phyloP scores from a whole-genome alignment of 2,329 filamentous ascomycete species.

The Cytospora schulzeri region DNA sequence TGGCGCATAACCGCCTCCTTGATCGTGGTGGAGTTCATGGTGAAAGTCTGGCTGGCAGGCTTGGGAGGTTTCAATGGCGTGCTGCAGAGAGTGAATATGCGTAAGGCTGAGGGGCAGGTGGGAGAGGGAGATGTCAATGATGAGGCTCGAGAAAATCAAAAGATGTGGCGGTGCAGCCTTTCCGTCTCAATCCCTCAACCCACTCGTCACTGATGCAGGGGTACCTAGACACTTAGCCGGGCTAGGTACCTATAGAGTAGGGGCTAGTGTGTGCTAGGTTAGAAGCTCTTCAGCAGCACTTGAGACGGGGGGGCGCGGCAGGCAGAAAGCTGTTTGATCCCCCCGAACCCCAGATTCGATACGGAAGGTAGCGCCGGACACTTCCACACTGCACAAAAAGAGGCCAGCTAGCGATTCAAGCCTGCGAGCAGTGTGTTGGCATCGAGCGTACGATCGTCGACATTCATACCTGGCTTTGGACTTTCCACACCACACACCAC shows the following conservation, averaged over 20 bases:
- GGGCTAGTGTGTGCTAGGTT: background rate
- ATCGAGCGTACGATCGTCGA: conserved; percentile 12
- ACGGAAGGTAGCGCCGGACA: conserved; percentile 10
- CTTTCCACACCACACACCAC: conserved; percentile 28
- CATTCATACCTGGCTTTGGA: conserved; percentile 17
- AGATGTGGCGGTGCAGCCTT: conserved; percentile 24
- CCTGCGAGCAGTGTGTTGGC: conserved; percentile 14
- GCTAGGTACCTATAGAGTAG: too few relatives aligned
- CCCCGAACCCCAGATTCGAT: conserved; percentile 22
- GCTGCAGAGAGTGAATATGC: background rate
- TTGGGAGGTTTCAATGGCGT: background rate
- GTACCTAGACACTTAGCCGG: conserved; percentile 1
- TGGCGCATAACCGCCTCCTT: conserved; percentile 68
- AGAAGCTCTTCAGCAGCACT: background rate
- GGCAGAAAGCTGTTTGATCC: conserved; percentile 16
- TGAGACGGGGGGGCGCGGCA: background rate
- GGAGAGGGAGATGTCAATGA: conserved; percentile 22
- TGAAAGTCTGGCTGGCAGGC: conserved; percentile 19
- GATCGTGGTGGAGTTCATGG: conserved; percentile 60
- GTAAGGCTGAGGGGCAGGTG: conserved; percentile 9
- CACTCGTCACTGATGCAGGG: conserved; percentile 16
- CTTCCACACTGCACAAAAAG: conserved; percentile 28
- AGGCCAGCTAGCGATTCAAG: conserved; percentile 33
- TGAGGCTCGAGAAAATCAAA: conserved; percentile 27
- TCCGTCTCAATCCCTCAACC: conserved; percentile 17